Evolutionary conservation across 2,329 filamentous ascomycete species (phyloP).

Genomic region (Phaeomoniella chlamydospora): DNA sequence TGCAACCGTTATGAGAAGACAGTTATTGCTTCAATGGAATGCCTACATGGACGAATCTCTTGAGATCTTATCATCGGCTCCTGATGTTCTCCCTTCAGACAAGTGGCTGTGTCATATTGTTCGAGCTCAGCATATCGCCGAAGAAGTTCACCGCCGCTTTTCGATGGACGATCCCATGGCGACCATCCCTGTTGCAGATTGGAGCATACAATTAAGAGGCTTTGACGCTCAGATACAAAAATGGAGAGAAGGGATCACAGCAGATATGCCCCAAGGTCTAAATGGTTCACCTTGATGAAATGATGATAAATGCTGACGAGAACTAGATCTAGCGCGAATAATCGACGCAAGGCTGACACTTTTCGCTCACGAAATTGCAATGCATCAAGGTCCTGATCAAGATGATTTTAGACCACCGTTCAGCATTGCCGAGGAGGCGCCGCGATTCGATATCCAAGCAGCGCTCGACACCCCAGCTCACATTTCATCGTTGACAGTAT

Average conservation of each 20-base stretch:
- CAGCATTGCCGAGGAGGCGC: constrained; percentile 23
- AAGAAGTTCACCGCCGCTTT: constrained; percentile 55
- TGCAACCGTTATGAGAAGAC: constrained; percentile 42
- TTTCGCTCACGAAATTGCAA: constrained; percentile 62
- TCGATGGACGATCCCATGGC: constrained; percentile 49
- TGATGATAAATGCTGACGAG: too few species aligned
- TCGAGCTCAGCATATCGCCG: constrained; percentile 46
- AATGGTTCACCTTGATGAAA: too few species aligned
- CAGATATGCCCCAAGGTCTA: background rate
- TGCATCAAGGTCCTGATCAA: constrained; percentile 48
- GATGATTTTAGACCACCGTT: constrained; percentile 33
- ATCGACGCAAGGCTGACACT: constrained; percentile 52
- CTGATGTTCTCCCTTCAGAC: constrained; percentile 43
- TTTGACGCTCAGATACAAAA: constrained; percentile 51
- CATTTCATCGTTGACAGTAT: constrained; percentile 52
- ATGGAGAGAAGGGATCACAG: constrained; percentile 41
- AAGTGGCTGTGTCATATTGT: constrained; percentile 41
- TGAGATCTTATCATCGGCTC: constrained; percentile 39
- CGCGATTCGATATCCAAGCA: constrained; percentile 11
- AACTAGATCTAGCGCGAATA: constrained; percentile 1
- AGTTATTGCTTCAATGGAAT: constrained; percentile 45
- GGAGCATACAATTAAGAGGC: constrained; percentile 48
- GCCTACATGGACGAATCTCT: constrained; percentile 50
- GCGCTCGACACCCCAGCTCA: constrained; percentile 40
- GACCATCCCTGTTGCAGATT: constrained; percentile 40